A percentile compares a stretch with the other conserved stretches of the same genome.
These are phyloP conservation scores for Echium plantagineum DNA, from an alignment of 257 asterid species.

Conservation along the genomic window DNA sequence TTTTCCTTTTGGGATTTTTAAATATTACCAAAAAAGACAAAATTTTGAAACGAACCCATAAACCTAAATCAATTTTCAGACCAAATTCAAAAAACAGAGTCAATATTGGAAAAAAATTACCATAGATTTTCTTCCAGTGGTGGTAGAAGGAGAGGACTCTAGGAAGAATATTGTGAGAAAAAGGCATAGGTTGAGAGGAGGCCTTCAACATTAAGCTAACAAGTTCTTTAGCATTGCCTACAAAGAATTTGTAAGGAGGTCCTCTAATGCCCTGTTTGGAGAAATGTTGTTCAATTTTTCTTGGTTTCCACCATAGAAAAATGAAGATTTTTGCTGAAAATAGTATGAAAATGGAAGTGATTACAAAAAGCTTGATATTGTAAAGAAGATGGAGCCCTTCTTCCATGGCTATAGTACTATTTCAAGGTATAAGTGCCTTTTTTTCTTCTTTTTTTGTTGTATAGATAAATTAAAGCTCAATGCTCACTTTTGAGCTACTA, in stretches of 20 bases:
- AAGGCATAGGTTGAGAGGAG: conserved; percentile 33
- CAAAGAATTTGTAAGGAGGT: conserved; percentile 32
- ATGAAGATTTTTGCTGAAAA: conserved; percentile 12
- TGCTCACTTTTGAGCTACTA: not conserved
- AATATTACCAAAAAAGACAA: no score
- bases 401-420: conserved; percentile 16
- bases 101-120: conserved; percentile 5
- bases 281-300: conserved; percentile 34
- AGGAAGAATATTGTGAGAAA: conserved; percentile 37
- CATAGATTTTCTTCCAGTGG: conserved; percentile 44
- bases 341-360: conserved; percentile 4
- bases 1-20: no score
- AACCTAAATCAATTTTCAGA: no score
- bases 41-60: no score
- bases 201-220: conserved; percentile 38
- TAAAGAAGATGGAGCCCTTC: conserved; percentile 8
- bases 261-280: conserved; percentile 42
- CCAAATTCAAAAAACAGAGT: no score
- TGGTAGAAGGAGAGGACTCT: conserved; percentile 42
- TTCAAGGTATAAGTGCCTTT: no score
- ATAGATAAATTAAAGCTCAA: not conserved
- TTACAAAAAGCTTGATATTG: conserved; percentile 14
- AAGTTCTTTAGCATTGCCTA: conserved; percentile 42
- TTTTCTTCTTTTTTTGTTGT: not conserved
- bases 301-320: conserved; percentile 37